These are phyloP conservation scores for Lasiosphaeris hirsuta DNA, from an alignment of 495 filamentous ascomycete genomes.

Conservation along the genomic window DNA sequence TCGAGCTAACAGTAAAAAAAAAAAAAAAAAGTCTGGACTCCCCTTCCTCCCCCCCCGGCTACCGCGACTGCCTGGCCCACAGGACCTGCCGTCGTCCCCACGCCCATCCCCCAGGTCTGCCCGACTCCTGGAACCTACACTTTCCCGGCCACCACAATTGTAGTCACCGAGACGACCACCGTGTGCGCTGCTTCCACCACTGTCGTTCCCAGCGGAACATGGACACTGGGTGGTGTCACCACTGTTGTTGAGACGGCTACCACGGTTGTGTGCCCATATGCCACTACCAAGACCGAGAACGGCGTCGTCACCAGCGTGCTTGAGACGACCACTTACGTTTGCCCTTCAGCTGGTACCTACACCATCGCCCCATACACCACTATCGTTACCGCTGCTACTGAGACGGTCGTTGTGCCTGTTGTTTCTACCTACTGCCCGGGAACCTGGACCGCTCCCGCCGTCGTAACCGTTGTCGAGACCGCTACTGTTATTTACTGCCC, in stretches of 20 bases:
- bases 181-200: conserved; percentile 64
- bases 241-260: conserved; percentile 68
- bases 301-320: conserved; percentile 67
- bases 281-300: conserved; percentile 59
- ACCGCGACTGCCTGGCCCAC: conserved; percentile 28
- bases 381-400: conserved; percentile 47
- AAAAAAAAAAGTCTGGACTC: conserved; percentile 22
- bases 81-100: conserved; percentile 53
- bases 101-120: conserved; percentile 63
- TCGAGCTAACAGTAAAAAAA: conserved; percentile 5
- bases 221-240: conserved; percentile 75
- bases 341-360: conserved; percentile 77
- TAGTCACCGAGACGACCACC: conserved; percentile 61
- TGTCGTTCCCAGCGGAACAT: conserved; percentile 58
- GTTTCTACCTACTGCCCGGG: conserved; percentile 64
- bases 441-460: conserved; percentile 68
- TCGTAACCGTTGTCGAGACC: conserved; percentile 66
- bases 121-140: conserved; percentile 73
- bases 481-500: conserved; percentile 71
- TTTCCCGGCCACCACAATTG: conserved; percentile 72
- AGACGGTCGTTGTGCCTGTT: conserved; percentile 62
- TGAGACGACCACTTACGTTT: conserved; percentile 70
- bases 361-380: conserved; percentile 72
- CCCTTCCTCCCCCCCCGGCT: conserved; percentile 37
- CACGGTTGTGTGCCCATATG: conserved; percentile 70